Evolutionary conservation across 2,329 filamentous ascomycete genomes (phyloP).

Genomic region (Sphaerostilbella broomeana): DNA sequence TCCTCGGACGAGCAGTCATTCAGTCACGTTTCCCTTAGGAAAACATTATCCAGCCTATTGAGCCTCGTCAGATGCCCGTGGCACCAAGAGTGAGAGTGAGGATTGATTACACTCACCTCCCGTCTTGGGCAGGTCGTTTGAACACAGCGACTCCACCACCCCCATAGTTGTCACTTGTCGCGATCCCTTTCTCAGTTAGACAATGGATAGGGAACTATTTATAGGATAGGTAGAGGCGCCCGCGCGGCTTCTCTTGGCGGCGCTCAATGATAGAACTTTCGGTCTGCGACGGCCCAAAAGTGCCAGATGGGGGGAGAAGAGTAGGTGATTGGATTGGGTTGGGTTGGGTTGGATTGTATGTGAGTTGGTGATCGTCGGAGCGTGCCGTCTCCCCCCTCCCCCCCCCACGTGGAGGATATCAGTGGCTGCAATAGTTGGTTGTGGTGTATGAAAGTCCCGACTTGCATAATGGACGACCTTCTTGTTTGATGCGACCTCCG

Average conservation of each 20-base stretch:
- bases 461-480: background rate
- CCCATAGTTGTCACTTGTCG: slow-evolving; percentile 1
- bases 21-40: background rate
- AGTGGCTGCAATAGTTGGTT: slow-evolving; percentile 2
- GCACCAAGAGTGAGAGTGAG: too few species aligned
- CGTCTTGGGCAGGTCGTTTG: slow-evolving; percentile 11
- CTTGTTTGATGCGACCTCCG: too few species aligned
- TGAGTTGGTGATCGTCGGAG: too few species aligned
- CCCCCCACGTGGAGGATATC: slow-evolving; percentile 10
- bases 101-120: slow-evolving; percentile 3
- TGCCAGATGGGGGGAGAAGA: background rate
- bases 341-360: too few species aligned
- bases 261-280: slow-evolving; percentile 1
- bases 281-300: background rate
- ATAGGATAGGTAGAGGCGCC: too few species aligned
- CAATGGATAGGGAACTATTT: too few species aligned
- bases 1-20: background rate
- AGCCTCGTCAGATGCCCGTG: too few species aligned
- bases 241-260: too few species aligned
- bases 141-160: background rate
- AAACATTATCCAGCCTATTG: background rate
- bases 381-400: background rate
- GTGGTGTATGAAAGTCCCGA: slow-evolving; percentile 2
- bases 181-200: slow-evolving; percentile 1
- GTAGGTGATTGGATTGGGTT: background rate